Evolutionary conservation across 768 basidiomycete genomes (phyloP).

Genomic region (Auriscalpium vulgare): DNA sequence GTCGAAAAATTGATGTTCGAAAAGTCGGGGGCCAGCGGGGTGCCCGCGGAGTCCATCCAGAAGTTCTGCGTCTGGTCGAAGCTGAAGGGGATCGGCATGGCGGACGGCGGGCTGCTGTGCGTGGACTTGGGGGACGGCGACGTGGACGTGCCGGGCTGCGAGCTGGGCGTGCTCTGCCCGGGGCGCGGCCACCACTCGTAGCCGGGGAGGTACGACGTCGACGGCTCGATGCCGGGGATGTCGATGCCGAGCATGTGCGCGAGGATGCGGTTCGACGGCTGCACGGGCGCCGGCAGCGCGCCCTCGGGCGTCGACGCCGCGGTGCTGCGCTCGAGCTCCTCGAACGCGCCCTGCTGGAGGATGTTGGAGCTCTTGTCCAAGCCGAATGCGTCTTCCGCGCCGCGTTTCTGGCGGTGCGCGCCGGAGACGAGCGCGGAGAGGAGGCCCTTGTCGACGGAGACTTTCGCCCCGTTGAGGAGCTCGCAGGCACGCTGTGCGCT

Average conservation of each 20-base stretch:
- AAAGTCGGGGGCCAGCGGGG: conserved; percentile 5
- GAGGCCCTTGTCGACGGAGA: conserved; percentile 12
- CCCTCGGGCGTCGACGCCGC: neutral
- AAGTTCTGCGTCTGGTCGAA: conserved; percentile 13
- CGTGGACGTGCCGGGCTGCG: conserved; percentile 7
- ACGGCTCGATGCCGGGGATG: conserved; percentile 4
- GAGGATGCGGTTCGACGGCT: conserved; percentile 8
- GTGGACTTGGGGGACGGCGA: conserved; percentile 11
- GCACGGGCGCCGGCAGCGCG: neutral
- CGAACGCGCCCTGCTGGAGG: neutral
- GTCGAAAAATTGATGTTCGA: neutral
- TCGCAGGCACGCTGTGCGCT: conserved; percentile 14
- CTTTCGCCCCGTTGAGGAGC: conserved; percentile 13
- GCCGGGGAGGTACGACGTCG: conserved; percentile 6
- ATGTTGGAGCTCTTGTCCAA: neutral
- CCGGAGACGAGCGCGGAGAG: neutral
- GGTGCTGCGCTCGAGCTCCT: neutral
- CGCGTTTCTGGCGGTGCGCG: conserved; percentile 7
- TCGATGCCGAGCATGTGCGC: conserved; percentile 15
- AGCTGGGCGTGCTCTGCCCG: conserved; percentile 1
- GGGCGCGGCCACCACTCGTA: conserved; percentile 16
- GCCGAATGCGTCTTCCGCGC: conserved; percentile 14
- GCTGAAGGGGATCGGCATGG: conserved; percentile 15
- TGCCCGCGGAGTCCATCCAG: conserved; percentile 3
- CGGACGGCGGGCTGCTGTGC: conserved; percentile 10